Base-by-base conservation (phyloP, 345 rosid genomes). In the Citrus unshiu region DNA sequence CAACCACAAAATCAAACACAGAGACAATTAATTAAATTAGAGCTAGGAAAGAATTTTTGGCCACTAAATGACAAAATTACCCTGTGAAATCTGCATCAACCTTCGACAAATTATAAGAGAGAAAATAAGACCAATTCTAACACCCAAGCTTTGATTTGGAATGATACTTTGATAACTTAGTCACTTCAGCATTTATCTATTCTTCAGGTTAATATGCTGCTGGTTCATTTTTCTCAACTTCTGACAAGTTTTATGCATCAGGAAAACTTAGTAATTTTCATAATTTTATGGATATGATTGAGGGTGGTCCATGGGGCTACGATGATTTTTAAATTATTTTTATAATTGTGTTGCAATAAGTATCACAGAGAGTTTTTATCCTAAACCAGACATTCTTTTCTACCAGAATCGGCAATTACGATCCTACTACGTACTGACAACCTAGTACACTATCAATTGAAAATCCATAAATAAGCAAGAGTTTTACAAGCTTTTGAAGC, bases 1-100 rank as follows among this genome's bases (percentile, higher is more conserved):
- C 27, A 71, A 51, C 29, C 78, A 60, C 37, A 79, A 30, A 58
- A 74, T 9, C 27, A 39, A 51, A 37, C 78, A 60, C 49, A 37
- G 32, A 35, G 32, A 61, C 5, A 76, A 80, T 37, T 6, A 37
- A 46, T 57, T 27, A 78, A 14, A 61, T 61, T 61, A 34, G 40
- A 34, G 75, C 27, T 49, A 6, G n/a, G 2, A 60, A n/a, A 57
- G 25, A 32, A 74, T 56, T 46, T 37, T 4, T 19, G 35, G 58
- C 56, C 24, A 46, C 65, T 2, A 1, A 49, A 14, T 13, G 35
- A 27, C 19, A 75, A 49, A 63, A 46, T 2, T 61, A 27, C 39
- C 51, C 49, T 37, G 14, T 35, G 58, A 68, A 39, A 57, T 25
- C 10, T 34, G 66, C 51, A 59, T 43, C 32, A 58, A 73, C 30